Percentiles rank a stretch among this genome's conserved stretches.
Conservation (phyloP, 768 basidiomycete species). For the Mycena vitilis region DNA sequence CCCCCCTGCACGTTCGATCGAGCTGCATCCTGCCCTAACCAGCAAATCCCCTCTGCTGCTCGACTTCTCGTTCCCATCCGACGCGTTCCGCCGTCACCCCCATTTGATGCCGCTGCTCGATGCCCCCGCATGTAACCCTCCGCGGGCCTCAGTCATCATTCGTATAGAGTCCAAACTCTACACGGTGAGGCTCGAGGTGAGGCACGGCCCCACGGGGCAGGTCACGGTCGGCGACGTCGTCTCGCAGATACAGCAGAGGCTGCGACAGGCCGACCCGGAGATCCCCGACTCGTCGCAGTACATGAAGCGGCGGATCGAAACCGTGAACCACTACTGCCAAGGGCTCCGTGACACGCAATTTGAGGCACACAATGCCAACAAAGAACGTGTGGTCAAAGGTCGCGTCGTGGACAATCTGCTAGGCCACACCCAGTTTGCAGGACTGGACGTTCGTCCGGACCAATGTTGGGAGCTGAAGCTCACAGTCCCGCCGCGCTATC, state of each 20-base stretch:
- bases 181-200: neutral
- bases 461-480: slow-evolving; percentile 17
- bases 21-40: slow-evolving; percentile 5
- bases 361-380: neutral
- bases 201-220: neutral
- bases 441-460: neutral
- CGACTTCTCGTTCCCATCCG: slow-evolving; percentile 26
- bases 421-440: slow-evolving; percentile 21
- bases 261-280: slow-evolving; percentile 7
- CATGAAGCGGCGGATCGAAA: slow-evolving; percentile 11
- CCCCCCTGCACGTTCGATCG: neutral
- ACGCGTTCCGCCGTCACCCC: slow-evolving; percentile 15
- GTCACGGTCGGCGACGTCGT: slow-evolving; percentile 28
- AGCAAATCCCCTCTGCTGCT: slow-evolving; percentile 10
- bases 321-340: slow-evolving; percentile 20
- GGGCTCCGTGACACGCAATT: neutral
- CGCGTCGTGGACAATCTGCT: slow-evolving; percentile 19
- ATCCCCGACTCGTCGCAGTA: neutral
- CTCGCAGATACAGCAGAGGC: slow-evolving; percentile 4
- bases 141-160: neutral
- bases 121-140: slow-evolving; percentile 7
- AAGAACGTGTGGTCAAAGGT: neutral
- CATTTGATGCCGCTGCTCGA: slow-evolving; percentile 6
- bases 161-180: neutral
- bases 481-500: slow-evolving; percentile 10